Percentiles rank a stretch among this genome's conserved stretches.
Evolutionary conservation across 352 stramenopile species (phyloP).

Genomic region (Halophytophthora batemanensis): DNA sequence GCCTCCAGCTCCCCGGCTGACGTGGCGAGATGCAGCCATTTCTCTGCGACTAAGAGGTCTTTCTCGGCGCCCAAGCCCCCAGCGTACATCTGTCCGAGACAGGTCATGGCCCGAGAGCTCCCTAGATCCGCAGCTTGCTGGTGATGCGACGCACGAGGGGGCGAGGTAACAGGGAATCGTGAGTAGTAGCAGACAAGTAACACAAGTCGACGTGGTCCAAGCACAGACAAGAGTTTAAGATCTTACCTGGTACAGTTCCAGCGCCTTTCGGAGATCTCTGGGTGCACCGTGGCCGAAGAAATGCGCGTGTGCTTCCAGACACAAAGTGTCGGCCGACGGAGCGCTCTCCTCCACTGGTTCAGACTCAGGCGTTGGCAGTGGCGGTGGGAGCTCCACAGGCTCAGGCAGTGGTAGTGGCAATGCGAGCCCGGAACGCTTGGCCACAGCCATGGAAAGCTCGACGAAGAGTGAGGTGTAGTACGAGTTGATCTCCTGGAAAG

Average conservation of each 20-base stretch:
- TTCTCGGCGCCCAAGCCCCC: constrained; percentile 41
- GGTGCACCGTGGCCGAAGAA: constrained; percentile 59
- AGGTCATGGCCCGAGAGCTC: constrained; percentile 45
- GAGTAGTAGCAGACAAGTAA: too few species aligned
- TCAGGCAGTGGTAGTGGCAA: constrained; percentile 46
- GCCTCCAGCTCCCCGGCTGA: constrained; percentile 41
- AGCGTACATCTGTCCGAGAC: constrained; percentile 63
- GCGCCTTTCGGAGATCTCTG: constrained; percentile 36
- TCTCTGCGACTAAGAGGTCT: constrained; percentile 49
- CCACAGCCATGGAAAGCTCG: constrained; percentile 74
- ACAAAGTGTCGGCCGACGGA: constrained; percentile 28
- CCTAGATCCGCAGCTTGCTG: constrained; percentile 53
- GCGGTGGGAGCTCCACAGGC: too few species aligned
- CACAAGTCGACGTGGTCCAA: too few species aligned
- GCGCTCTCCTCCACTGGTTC: constrained; percentile 11
- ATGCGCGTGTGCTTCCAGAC: constrained; percentile 54
- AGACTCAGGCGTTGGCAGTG: constrained; percentile 8
- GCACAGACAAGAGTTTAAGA: background rate
- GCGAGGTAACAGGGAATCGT: too few species aligned
- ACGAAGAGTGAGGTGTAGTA: constrained; percentile 85
- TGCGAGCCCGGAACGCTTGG: constrained; percentile 41
- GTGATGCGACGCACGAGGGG: too few species aligned
- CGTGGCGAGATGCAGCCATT: constrained; percentile 46
- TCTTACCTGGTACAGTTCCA: constrained; percentile 54
- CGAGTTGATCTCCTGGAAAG: constrained; percentile 84